These are phyloP conservation scores for Yamadazyma triangularis DNA, from an alignment of 1,139 yeast species.

Conservation along the genomic window DNA sequence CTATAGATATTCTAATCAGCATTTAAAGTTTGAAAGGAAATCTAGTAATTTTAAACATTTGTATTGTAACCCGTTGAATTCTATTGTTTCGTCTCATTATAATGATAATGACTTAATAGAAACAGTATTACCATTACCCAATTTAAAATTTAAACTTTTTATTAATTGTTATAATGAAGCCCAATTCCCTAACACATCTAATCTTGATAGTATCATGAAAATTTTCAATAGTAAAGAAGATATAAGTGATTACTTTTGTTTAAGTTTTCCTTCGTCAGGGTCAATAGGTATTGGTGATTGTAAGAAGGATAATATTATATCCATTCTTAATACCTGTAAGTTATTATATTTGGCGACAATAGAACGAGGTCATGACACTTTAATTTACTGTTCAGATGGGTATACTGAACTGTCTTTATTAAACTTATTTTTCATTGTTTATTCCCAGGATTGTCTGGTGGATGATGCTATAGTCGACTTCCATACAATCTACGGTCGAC, in stretches of 20 bases:
- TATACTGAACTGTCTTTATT: conserved; percentile 85
- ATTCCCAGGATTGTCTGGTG: conserved; percentile 52
- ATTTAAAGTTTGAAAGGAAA: conserved; percentile 6
- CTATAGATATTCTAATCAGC: conserved; percentile 17
- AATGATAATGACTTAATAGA: conserved; percentile 14
- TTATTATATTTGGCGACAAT: conserved; percentile 43
- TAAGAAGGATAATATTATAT: conserved; percentile 49
- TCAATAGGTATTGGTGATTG: conserved; percentile 71
- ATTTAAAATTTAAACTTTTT: conserved; percentile 36
- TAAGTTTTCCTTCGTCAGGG: conserved; percentile 83
- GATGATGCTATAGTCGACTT: conserved; percentile 53
- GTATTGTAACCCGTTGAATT: conserved; percentile 49
- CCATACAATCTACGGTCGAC: conserved; percentile 64
- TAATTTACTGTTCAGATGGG: conserved; percentile 85
- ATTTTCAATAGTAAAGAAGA: conserved; percentile 15
- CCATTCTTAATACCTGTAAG: conserved; percentile 62
- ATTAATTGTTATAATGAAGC: conserved; percentile 53
- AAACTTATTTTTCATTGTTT: conserved; percentile 66
- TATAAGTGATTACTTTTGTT: conserved; percentile 28
- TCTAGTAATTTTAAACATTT: conserved; percentile 19
- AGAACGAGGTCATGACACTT: conserved; percentile 24
- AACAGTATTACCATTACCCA: conserved; percentile 27
- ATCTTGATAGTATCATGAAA: conserved; percentile 30
- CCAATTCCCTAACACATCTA: conserved; percentile 43
- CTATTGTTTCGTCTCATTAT: conserved; percentile 37